Conservation (phyloP, 148 eudicot genomes). For the Persicaria tinctoria region DNA sequence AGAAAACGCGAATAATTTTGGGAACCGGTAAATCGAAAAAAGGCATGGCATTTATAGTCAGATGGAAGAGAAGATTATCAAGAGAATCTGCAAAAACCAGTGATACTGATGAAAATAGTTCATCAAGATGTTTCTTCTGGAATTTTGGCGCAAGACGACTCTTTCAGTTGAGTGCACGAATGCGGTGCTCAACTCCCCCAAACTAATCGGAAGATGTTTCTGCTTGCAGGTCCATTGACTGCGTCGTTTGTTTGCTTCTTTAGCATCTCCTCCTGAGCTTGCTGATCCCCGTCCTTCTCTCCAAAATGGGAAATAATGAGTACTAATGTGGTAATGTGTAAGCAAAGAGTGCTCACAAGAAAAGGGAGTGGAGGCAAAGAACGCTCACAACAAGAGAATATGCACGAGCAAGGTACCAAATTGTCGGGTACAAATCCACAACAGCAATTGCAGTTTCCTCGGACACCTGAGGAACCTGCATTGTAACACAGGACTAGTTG, state of each 20-base stretch:
- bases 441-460: constrained; percentile 84
- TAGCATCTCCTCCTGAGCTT: constrained; percentile 82
- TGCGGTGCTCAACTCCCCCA: constrained; percentile 47
- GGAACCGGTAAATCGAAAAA: neutral
- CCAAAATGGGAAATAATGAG: neutral
- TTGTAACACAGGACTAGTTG: neutral
- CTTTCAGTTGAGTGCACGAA: too few relatives aligned
- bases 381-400: constrained; percentile 78
- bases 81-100: neutral
- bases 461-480: constrained; percentile 92
- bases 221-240: constrained; percentile 56
- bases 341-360: neutral
- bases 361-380: neutral
- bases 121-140: too few relatives aligned
- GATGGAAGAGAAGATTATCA: neutral
- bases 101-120: too few relatives aligned
- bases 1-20: neutral
- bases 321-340: neutral
- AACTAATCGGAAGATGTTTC: constrained; percentile 57
- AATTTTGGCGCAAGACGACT: too few relatives aligned
- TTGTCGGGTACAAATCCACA: constrained; percentile 74
- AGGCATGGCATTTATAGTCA: neutral
- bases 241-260: constrained; percentile 51
- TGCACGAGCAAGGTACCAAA: constrained; percentile 69
- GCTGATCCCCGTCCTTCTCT: constrained; percentile 57